These are phyloP conservation scores for Beta vulgaris DNA, from an alignment of 148 eudicot species.

Conservation along the genomic window DNA sequence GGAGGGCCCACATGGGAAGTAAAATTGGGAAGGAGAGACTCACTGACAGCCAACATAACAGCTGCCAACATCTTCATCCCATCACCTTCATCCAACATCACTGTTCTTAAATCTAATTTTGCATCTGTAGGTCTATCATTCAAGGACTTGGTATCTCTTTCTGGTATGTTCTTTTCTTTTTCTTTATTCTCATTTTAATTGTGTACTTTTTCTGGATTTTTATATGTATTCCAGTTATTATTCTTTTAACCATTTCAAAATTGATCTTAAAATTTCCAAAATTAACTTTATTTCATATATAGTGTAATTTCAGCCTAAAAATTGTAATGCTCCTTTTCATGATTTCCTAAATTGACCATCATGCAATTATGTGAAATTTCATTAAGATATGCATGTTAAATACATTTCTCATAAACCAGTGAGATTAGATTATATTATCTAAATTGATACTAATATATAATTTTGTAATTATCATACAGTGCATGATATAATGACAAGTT, in stretches of 20 bases:
- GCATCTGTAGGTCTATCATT: conserved; percentile 37
- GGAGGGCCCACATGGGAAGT: conserved; percentile 53
- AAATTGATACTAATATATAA: too few species aligned
- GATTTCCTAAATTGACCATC: neutral
- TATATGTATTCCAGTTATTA: neutral
- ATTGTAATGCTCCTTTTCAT: neutral
- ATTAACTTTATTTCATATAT: neutral
- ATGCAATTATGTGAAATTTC: neutral
- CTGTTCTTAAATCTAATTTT: conserved; percentile 37
- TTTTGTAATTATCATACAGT: too few species aligned
- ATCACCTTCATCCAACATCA: conserved; percentile 31
- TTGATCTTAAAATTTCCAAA: too few species aligned
- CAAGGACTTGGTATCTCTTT: conserved; percentile 43
- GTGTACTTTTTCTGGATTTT: neutral
- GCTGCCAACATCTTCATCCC: conserved; percentile 48
- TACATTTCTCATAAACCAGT: too few species aligned
- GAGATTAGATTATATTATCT: too few species aligned
- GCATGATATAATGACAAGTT: neutral
- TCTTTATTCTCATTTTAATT: neutral
- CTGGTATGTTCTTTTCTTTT: conserved; percentile 26
- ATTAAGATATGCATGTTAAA: too few species aligned
- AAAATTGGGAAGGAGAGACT: conserved; percentile 50
- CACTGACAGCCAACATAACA: conserved; percentile 33
- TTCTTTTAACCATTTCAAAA: neutral
- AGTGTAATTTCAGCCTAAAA: neutral